Evolutionary conservation across 2,329 filamentous ascomycete species (phyloP).

Genomic region (Chaetomiaceae sp.): DNA sequence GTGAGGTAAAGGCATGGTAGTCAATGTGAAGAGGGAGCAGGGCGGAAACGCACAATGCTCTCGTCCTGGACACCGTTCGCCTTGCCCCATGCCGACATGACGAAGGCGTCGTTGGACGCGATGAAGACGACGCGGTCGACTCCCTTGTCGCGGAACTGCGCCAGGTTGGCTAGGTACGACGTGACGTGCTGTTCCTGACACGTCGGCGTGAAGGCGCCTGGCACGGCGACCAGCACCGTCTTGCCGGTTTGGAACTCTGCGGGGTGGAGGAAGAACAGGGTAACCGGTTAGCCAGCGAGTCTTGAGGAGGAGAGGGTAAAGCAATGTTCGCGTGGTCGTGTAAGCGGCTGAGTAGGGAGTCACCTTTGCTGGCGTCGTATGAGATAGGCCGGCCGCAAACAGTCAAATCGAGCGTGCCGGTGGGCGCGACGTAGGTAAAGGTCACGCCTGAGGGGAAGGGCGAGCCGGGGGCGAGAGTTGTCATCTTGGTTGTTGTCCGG

Average conservation of each 20-base stretch:
- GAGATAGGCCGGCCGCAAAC: conserved; percentile 71
- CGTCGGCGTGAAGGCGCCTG: conserved; percentile 77
- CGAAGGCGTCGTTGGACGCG: conserved; percentile 77
- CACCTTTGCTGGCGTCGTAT: conserved; percentile 73
- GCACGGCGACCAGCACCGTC: conserved; percentile 49
- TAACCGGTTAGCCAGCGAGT: background rate
- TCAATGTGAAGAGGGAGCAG: background rate
- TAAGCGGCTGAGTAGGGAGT: too few relatives aligned
- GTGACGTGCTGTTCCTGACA: conserved; percentile 78
- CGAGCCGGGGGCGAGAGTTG: conserved; percentile 72
- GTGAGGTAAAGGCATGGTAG: too few relatives aligned
- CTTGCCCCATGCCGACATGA: conserved; percentile 89
- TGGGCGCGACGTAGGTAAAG: conserved; percentile 81
- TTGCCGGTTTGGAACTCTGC: conserved; percentile 54
- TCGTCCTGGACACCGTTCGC: conserved; percentile 73
- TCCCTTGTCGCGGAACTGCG: conserved; percentile 69
- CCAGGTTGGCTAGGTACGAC: conserved; percentile 67
- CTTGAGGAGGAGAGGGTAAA: too few relatives aligned
- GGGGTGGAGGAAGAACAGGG: background rate
- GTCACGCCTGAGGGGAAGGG: conserved; percentile 72
- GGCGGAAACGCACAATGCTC: conserved; percentile 41
- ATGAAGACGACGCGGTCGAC: conserved; percentile 78
- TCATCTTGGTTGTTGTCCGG: conserved; percentile 33
- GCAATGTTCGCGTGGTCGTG: too few relatives aligned
- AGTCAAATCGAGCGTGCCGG: conserved; percentile 62